phyloP scores from a whole-genome alignment of 805 yeast genomes.

The Zygoascus bituminiphila region DNA sequence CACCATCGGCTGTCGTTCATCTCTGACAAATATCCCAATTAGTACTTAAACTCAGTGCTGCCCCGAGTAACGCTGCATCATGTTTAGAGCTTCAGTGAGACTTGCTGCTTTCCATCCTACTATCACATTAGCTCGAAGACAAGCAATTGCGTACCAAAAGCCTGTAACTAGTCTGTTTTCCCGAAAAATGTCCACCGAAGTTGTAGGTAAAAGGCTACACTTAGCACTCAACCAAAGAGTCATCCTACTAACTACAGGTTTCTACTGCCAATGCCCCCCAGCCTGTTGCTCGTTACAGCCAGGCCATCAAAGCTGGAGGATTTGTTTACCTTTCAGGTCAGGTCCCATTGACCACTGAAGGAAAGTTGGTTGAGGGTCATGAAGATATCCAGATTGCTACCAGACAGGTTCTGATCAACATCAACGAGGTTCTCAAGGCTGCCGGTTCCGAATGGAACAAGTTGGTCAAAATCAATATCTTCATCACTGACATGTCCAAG shows the following conservation, averaged over 20 bases:
- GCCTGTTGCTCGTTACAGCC: conserved; percentile 88
- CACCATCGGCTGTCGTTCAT: no score
- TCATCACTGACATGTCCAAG: conserved; percentile 76
- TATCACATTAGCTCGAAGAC: neutral
- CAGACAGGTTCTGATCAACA: conserved; percentile 22
- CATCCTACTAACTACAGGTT: conserved; percentile 1
- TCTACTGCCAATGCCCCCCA: conserved; percentile 10
- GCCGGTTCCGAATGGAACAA: conserved; percentile 70
- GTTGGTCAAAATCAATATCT: conserved; percentile 74
- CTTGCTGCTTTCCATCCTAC: neutral
- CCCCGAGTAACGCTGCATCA: neutral
- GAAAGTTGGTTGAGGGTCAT: conserved; percentile 61
- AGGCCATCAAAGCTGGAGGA: conserved; percentile 74
- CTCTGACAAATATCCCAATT: neutral
- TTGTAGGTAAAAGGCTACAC: neutral
- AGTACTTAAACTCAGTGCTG: neutral
- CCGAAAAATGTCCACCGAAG: conserved; percentile 1
- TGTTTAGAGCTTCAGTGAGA: neutral
- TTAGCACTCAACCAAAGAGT: neutral
- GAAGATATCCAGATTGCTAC: conserved; percentile 42
- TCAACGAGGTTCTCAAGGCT: conserved; percentile 56
- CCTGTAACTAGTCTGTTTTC: neutral
- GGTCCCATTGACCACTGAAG: conserved; percentile 67
- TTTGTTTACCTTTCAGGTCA: conserved; percentile 85
- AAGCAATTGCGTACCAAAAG: neutral